Evolutionary conservation across 495 filamentous ascomycete genomes (phyloP).

Genomic region (Tricharina praecox): DNA sequence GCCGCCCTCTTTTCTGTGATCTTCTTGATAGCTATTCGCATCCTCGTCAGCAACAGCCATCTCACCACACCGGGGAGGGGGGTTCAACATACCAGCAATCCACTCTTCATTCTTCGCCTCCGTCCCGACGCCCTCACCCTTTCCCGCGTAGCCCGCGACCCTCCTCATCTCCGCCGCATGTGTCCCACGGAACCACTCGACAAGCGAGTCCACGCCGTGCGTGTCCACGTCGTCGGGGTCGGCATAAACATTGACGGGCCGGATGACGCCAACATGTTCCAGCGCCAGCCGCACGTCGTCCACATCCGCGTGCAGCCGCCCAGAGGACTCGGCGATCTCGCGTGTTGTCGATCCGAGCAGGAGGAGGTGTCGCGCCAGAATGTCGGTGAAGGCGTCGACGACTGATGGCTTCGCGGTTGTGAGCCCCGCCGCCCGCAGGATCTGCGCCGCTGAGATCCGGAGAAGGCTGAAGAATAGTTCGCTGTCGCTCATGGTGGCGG

Average conservation of each 20-base stretch:
- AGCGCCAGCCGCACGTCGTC: constrained; percentile 21
- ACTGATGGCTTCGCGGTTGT: constrained; percentile 26
- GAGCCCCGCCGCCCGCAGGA: constrained; percentile 22
- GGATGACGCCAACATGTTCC: constrained; percentile 24
- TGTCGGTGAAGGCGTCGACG: constrained; percentile 25
- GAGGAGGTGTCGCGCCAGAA: constrained; percentile 21
- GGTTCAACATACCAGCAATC: constrained; percentile 17
- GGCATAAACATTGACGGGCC: constrained; percentile 20
- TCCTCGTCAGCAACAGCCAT: too few species aligned
- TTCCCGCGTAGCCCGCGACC: constrained; percentile 16
- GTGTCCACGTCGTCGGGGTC: constrained; percentile 23
- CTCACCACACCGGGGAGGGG: too few species aligned
- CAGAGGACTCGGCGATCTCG: constrained; percentile 19
- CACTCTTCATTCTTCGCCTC: constrained; percentile 23
- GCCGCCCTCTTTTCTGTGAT: too few species aligned
- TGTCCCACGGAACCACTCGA: constrained; percentile 23
- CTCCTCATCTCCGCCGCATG: constrained; percentile 24
- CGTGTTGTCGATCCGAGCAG: constrained; percentile 23
- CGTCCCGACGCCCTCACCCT: constrained; percentile 1
- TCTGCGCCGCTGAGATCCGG: constrained; percentile 22
- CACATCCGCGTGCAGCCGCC: constrained; percentile 18
- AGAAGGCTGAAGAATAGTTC: constrained; percentile 25
- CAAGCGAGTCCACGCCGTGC: constrained; percentile 20
- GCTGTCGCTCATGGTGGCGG: constrained; percentile 19
- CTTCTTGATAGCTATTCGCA: too few species aligned